Percentiles rank a stretch among this genome's conserved stretches.
Evolutionary conservation across 2,329 filamentous ascomycete genomes (phyloP).

Genomic region (Zymoseptoria brevis): DNA sequence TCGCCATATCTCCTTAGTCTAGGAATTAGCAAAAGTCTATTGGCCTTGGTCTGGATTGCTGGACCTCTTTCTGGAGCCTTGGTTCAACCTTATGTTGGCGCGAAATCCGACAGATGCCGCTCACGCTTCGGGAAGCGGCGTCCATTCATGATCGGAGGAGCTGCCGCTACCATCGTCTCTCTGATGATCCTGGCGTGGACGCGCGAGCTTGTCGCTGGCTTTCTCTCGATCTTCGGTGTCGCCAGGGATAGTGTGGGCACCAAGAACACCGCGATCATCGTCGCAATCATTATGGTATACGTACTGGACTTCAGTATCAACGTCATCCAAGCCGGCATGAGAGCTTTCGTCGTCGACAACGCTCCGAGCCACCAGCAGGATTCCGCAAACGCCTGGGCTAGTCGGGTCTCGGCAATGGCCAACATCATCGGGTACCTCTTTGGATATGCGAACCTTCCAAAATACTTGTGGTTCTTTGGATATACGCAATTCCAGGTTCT

Average conservation of each 20-base stretch:
- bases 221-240: constrained; percentile 63
- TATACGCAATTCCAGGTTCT: constrained; percentile 88
- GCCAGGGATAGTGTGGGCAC: constrained; percentile 57
- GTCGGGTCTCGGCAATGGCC: constrained; percentile 73
- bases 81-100: constrained; percentile 47
- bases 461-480: constrained; percentile 69
- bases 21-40: constrained; percentile 45
- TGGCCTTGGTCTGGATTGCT: constrained; percentile 49
- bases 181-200: constrained; percentile 46
- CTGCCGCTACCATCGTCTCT: constrained; percentile 42
- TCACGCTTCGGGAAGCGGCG: constrained; percentile 43
- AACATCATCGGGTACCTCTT: constrained; percentile 88
- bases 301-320: constrained; percentile 92
- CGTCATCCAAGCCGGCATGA: constrained; percentile 83
- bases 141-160: constrained; percentile 46
- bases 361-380: constrained; percentile 90
- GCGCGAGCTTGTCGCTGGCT: constrained; percentile 50
- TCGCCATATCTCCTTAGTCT: constrained; percentile 54
- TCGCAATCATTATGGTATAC: constrained; percentile 82
- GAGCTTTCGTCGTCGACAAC: constrained; percentile 89
- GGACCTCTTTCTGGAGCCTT: constrained; percentile 47
- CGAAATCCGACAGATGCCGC: constrained; percentile 41
- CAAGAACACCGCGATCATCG: constrained; percentile 59
- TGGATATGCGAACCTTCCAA: constrained; percentile 73
- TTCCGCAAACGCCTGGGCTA: constrained; percentile 88